phyloP scores from a whole-genome alignment of 495 filamentous ascomycete genomes.

The Penicillium flavigenum region DNA sequence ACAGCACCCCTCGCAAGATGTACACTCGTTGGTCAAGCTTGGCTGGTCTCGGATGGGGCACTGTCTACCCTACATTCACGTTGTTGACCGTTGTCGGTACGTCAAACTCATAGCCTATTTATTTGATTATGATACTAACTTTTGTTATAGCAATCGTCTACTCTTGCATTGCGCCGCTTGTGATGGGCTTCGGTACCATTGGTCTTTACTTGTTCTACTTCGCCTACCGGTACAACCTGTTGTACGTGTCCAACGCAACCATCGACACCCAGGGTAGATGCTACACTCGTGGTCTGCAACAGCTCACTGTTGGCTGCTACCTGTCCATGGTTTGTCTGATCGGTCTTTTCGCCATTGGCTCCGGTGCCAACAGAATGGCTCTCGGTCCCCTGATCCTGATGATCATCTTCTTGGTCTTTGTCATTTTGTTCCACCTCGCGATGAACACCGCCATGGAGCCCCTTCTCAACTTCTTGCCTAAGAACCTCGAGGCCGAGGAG shows the following conservation, averaged over 20 bases:
- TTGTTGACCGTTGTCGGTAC: constrained; percentile 75
- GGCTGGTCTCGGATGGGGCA: constrained; percentile 76
- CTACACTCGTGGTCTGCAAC: constrained; percentile 87
- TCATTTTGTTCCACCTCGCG: constrained; percentile 76
- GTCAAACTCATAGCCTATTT: constrained; percentile 12
- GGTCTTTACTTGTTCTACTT: constrained; percentile 87
- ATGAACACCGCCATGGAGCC: constrained; percentile 78
- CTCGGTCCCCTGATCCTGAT: constrained; percentile 80
- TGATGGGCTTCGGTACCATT: constrained; percentile 82
- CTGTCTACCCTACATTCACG: constrained; percentile 81
- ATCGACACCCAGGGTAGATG: constrained; percentile 90
- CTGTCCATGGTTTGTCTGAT: constrained; percentile 83
- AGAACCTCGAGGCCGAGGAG: constrained; percentile 62
- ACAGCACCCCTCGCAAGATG: constrained; percentile 72
- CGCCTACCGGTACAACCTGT: constrained; percentile 91
- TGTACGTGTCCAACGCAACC: constrained; percentile 81
- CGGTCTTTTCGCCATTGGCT: constrained; percentile 77
- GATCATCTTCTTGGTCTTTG: constrained; percentile 77
- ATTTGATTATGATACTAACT: constrained; percentile 7
- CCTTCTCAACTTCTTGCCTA: constrained; percentile 77
- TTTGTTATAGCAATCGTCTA: constrained; percentile 68
- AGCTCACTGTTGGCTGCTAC: constrained; percentile 86
- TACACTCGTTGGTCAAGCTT: constrained; percentile 67
- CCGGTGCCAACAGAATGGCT: constrained; percentile 53
- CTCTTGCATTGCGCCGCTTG: constrained; percentile 84